A percentile compares a stretch with the other conserved stretches of the same genome.
Conservation (phyloP, 2,329 filamentous ascomycete species). For the Cryphonectria carpinicola region DNA sequence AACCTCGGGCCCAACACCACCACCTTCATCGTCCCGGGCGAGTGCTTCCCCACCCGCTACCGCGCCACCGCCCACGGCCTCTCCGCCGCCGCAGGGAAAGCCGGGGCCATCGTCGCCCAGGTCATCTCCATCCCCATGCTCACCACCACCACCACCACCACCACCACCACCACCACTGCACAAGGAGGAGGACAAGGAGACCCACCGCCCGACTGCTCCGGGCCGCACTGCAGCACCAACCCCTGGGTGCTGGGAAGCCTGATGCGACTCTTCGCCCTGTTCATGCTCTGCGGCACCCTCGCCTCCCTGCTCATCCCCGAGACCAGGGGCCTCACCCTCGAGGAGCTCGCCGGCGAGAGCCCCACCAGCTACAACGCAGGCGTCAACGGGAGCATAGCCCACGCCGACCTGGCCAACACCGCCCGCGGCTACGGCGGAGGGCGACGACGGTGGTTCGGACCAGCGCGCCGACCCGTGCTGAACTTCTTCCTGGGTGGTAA, state of each 20-base stretch:
- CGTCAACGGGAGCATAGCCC: conserved; percentile 52
- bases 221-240: conserved; percentile 45
- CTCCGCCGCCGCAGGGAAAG: conserved; percentile 68
- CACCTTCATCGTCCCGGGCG: conserved; percentile 67
- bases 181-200: conserved; percentile 44
- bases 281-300: conserved; percentile 75
- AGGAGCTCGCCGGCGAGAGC: conserved; percentile 69
- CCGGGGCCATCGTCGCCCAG: conserved; percentile 71
- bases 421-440: conserved; percentile 9
- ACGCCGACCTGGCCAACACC: conserved; percentile 37
- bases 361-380: conserved; percentile 61
- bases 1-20: conserved; percentile 69
- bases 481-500: conserved; percentile 55
- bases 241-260: conserved; percentile 73
- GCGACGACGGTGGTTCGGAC: conserved; percentile 18
- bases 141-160: conserved; percentile 37
- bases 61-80: conserved; percentile 66
- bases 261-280: conserved; percentile 77
- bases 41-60: conserved; percentile 68
- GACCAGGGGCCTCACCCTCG: conserved; percentile 74
- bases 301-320: conserved; percentile 76
- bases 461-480: conserved; percentile 37
- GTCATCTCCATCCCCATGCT: conserved; percentile 66
- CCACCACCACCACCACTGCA: no score
- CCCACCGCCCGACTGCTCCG: conserved; percentile 51